These are phyloP conservation scores for Lenwebbia sp. DNA, from an alignment of 345 rosid species.

Conservation along the genomic window DNA sequence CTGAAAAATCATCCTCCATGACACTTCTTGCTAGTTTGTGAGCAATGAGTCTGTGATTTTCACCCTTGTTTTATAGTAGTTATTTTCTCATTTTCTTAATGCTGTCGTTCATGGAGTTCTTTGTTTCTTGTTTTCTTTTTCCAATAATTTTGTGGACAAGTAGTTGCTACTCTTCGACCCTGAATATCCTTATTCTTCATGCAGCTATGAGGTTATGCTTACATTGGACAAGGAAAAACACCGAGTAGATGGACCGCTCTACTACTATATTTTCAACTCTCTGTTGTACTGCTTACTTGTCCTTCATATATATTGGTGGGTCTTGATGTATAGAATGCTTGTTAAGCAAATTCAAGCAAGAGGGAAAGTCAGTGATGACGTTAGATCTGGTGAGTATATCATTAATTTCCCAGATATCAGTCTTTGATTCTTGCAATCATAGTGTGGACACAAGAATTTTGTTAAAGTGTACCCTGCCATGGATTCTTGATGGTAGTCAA, in stretches of 20 bases:
- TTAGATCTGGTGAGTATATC: slow-evolving; percentile 63
- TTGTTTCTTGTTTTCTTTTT: too few relatives aligned
- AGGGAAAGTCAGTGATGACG: slow-evolving; percentile 75
- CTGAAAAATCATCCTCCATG: background rate
- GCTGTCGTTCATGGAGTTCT: background rate
- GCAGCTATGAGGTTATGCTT: slow-evolving; percentile 75
- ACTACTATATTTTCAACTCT: slow-evolving; percentile 72
- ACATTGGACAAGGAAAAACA: slow-evolving; percentile 59
- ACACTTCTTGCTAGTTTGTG: background rate
- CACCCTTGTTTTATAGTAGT: background rate
- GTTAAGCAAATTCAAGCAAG: slow-evolving; percentile 66
- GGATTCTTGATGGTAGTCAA: background rate
- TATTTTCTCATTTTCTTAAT: background rate
- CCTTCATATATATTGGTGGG: slow-evolving; percentile 94
- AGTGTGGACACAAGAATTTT: background rate
- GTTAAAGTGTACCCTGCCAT: background rate
- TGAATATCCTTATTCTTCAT: background rate
- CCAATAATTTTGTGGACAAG: background rate
- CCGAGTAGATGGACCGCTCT: slow-evolving; percentile 43
- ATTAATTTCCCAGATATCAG: background rate
- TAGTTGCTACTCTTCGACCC: background rate
- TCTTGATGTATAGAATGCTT: slow-evolving; percentile 67
- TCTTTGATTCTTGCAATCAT: background rate
- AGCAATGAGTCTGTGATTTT: background rate
- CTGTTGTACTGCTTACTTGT: slow-evolving; percentile 64